These are phyloP conservation scores for Coniosporium tulheliwenetii DNA, from an alignment of 2,329 filamentous ascomycete species.

Conservation along the genomic window DNA sequence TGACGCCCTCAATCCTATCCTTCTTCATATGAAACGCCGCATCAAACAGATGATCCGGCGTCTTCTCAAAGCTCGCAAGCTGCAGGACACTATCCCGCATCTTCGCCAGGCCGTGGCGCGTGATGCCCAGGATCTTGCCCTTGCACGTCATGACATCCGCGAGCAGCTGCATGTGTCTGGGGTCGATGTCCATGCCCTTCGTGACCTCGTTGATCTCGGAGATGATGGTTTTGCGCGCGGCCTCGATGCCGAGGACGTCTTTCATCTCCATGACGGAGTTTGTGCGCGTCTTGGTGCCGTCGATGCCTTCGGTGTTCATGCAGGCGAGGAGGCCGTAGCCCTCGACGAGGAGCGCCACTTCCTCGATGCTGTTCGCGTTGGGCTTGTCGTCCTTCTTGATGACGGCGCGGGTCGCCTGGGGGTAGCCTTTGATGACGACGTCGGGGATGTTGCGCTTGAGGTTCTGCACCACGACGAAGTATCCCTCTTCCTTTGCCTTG, in stretches of 20 bases:
- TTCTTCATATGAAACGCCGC: conserved; percentile 84
- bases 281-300: conserved; percentile 56
- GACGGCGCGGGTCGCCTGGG: conserved; percentile 71
- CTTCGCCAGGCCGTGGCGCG: conserved; percentile 87
- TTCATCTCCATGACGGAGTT: conserved; percentile 86
- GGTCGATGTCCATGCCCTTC: conserved; percentile 89
- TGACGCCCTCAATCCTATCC: conserved; percentile 84
- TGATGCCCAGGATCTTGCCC: conserved; percentile 91
- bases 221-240: conserved; percentile 77
- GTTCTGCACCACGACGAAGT: conserved; percentile 67
- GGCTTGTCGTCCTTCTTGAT: conserved; percentile 64
- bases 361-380: conserved; percentile 47
- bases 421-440: conserved; percentile 81
- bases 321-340: conserved; percentile 80
- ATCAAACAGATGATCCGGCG: conserved; percentile 91
- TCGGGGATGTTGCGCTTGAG: conserved; percentile 67
- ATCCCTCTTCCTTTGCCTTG: conserved; percentile 37
- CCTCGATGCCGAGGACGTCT: conserved; percentile 86
- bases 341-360: conserved; percentile 57
- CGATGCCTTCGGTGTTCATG: conserved; percentile 85
- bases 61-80: conserved; percentile 94
- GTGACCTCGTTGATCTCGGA: conserved; percentile 80
- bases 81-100: conserved; percentile 92
- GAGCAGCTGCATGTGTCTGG: conserved; percentile 91
- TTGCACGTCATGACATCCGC: conserved; percentile 99